These are phyloP conservation scores for Veloporphyrellus conicus DNA, from an alignment of 1,284 basidiomycete genomes.

Conservation along the genomic window DNA sequence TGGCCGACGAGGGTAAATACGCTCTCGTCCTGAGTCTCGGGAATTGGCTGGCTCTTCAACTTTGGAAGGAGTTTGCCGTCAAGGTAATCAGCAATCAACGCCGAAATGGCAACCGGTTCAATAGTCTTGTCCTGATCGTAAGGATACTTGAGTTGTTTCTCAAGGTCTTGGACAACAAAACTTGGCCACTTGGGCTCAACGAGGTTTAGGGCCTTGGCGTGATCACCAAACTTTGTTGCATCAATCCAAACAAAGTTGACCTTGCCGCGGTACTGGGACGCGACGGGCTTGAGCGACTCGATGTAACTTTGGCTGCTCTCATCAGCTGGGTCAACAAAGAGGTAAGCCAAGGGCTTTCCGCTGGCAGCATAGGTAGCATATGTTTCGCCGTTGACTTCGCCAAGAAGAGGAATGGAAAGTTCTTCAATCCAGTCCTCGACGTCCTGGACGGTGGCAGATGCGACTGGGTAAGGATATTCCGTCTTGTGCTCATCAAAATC, in stretches of 20 bases:
- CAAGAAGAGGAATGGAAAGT: constrained; percentile 85
- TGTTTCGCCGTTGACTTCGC: constrained; percentile 94
- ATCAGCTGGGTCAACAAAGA: constrained; percentile 84
- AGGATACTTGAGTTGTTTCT: constrained; percentile 86
- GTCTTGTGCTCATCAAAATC: constrained; percentile 83
- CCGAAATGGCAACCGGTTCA: constrained; percentile 52
- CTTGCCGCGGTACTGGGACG: constrained; percentile 78
- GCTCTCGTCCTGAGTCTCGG: constrained; percentile 76
- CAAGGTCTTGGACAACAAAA: constrained; percentile 89
- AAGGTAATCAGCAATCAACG: constrained; percentile 65
- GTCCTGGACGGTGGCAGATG: constrained; percentile 54
- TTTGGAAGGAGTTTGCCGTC: constrained; percentile 75
- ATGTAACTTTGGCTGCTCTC: constrained; percentile 66
- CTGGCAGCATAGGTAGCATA: constrained; percentile 83
- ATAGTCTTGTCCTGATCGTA: constrained; percentile 66
- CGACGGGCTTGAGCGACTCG: constrained; percentile 70
- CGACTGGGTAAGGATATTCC: constrained; percentile 66
- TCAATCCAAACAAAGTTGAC: constrained; percentile 99
- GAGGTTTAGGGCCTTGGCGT: constrained; percentile 93
- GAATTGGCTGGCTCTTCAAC: constrained; percentile 90
- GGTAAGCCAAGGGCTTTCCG: constrained; percentile 87
- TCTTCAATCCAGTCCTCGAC: constrained; percentile 78
- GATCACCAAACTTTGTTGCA: constrained; percentile 90
- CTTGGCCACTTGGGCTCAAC: constrained; percentile 82
- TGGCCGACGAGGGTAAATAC: constrained; percentile 87